phyloP scores from a whole-genome alignment of 176 grass and related monocot species.

The Musa beccarii region DNA sequence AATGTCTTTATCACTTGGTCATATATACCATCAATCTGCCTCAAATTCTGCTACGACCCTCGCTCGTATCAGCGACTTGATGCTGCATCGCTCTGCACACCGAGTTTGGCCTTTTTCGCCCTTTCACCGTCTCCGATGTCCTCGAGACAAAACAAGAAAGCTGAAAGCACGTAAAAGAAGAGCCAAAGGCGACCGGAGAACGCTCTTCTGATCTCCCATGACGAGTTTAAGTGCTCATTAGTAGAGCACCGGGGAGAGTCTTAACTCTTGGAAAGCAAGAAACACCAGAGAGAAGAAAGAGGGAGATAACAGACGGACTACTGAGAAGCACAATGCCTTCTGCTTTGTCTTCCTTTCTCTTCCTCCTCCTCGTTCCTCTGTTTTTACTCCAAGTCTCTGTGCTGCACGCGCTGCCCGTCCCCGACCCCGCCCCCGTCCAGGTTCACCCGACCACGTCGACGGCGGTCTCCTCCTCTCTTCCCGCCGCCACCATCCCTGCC shows the following conservation, averaged over 20 bases:
- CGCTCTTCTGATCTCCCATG: not conserved
- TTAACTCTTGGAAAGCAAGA: not conserved
- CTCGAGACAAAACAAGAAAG: not conserved
- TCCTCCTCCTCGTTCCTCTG: conserved; percentile 7
- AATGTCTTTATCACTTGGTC: no score
- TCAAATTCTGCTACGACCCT: not conserved
- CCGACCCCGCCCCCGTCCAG: conserved; percentile 15
- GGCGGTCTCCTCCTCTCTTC: not conserved
- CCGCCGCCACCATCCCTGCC: conserved; percentile 67
- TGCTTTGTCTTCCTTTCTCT: not conserved
- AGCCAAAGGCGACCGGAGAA: not conserved
- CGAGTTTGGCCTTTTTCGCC: not conserved
- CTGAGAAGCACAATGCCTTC: not conserved
- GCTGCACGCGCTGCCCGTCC: not conserved
- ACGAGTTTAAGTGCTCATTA: not conserved
- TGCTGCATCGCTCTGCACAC: not conserved
- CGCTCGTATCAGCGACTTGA: not conserved
- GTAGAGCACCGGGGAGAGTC: no score
- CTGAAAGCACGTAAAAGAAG: not conserved
- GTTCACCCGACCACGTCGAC: conserved; percentile 27
- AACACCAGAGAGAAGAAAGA: not conserved
- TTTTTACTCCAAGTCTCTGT: not conserved
- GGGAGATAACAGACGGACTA: not conserved
- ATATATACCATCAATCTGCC: no score
- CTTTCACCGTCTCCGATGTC: not conserved